Conservation (phyloP, 1,284 basidiomycete genomes). For the Trichosporon sp. region DNA sequence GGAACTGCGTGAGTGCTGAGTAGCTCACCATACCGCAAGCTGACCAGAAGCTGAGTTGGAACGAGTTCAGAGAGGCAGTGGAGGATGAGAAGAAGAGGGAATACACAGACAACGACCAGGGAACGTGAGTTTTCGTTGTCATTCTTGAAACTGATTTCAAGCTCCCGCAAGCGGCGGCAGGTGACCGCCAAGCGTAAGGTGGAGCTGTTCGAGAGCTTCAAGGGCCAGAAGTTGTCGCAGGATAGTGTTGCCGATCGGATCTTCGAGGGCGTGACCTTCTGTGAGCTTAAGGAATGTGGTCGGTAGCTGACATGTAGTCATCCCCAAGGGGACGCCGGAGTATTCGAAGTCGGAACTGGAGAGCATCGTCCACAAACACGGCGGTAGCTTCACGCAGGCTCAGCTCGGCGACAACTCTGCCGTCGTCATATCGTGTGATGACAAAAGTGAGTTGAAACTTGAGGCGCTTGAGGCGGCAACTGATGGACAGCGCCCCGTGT, state of each 20-base stretch:
- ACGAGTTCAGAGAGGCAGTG: slow-evolving; percentile 35
- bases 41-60: slow-evolving; percentile 30
- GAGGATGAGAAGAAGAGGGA: slow-evolving; percentile 34
- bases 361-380: slow-evolving; percentile 61
- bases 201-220: slow-evolving; percentile 59
- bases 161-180: slow-evolving; percentile 30
- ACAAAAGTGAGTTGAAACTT: slow-evolving; percentile 32
- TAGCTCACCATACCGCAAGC: not conserved
- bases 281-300: slow-evolving; percentile 51
- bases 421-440: slow-evolving; percentile 53
- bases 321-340: slow-evolving; percentile 57
- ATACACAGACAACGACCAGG: slow-evolving; percentile 38
- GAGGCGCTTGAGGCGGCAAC: not conserved
- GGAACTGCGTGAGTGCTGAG: slow-evolving; percentile 38
- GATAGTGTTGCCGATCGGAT: slow-evolving; percentile 59
- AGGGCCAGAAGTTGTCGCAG: slow-evolving; percentile 58
- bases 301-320: slow-evolving; percentile 44
- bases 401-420: slow-evolving; percentile 40
- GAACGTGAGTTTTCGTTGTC: slow-evolving; percentile 26
- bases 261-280: slow-evolving; percentile 69
- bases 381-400: slow-evolving; percentile 64
- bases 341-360: slow-evolving; percentile 40
- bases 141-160: not conserved
- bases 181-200: slow-evolving; percentile 47
- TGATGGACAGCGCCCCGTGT: slow-evolving; percentile 34